These are phyloP conservation scores for Fraxinus pennsylvanica DNA, from an alignment of 257 asterid genomes.

Conservation along the genomic window DNA sequence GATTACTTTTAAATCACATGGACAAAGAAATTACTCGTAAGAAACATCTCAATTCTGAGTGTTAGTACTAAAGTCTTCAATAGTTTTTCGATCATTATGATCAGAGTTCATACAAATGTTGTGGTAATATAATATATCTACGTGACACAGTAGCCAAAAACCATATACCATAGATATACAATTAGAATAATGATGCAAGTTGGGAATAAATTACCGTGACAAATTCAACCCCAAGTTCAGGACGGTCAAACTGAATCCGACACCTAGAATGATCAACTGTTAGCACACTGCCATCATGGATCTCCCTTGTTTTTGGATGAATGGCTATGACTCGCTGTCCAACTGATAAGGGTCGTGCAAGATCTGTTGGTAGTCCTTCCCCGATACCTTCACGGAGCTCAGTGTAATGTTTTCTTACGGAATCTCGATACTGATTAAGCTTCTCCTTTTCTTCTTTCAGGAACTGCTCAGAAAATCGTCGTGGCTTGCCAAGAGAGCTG, in stretches of 20 bases:
- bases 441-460: slow-evolving; percentile 94
- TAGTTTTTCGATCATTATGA: not conserved
- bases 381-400: slow-evolving; percentile 84
- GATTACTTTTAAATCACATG: not conserved
- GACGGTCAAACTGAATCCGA: slow-evolving; percentile 89
- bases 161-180: slow-evolving; percentile 13
- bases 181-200: slow-evolving; percentile 14
- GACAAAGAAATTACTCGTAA: not conserved
- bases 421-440: slow-evolving; percentile 82
- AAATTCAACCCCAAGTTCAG: slow-evolving; percentile 91
- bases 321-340: slow-evolving; percentile 95
- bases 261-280: slow-evolving; percentile 88
- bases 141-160: not conserved
- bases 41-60: not conserved
- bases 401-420: slow-evolving; percentile 81
- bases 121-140: not conserved
- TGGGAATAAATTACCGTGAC: slow-evolving; percentile 61
- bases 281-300: slow-evolving; percentile 85
- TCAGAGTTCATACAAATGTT: not conserved
- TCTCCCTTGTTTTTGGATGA: slow-evolving; percentile 91
- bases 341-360: slow-evolving; percentile 86
- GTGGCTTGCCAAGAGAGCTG: slow-evolving; percentile 96
- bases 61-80: not conserved
- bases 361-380: slow-evolving; percentile 90
- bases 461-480: slow-evolving; percentile 88